These are phyloP conservation scores for Kalaharituber pfeilii DNA, from an alignment of 2,329 filamentous ascomycete species.

Conservation along the genomic window DNA sequence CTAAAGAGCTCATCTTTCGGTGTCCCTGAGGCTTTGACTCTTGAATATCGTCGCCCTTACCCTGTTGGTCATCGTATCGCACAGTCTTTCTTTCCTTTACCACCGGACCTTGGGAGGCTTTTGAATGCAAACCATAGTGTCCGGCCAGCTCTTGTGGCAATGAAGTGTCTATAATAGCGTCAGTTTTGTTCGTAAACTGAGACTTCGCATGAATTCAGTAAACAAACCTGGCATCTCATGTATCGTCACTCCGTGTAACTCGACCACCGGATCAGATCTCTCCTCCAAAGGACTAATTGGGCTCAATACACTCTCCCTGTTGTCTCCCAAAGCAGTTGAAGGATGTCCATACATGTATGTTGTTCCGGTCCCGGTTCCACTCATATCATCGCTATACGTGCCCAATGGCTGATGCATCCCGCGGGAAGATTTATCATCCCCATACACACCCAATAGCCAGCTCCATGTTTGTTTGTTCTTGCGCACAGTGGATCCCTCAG, in stretches of 20 bases:
- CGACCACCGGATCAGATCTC: constrained; percentile 3
- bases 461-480: constrained; percentile 16
- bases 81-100: not conserved
- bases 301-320: not conserved
- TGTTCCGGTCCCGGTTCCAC: not conserved
- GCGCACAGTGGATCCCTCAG: constrained; percentile 6
- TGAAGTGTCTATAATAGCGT: constrained; percentile 5
- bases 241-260: constrained; percentile 8
- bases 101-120: constrained; percentile 1
- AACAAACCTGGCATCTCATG: constrained; percentile 16
- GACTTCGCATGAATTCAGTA: not conserved
- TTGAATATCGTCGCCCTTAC: constrained; percentile 4
- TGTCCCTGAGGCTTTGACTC: not conserved
- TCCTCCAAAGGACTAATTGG: constrained; percentile 6
- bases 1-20: not conserved
- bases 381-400: not conserved
- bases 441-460: constrained; percentile 16
- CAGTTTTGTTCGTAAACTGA: not conserved
- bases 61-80: not conserved
- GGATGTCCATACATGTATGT: constrained; percentile 4
- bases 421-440: constrained; percentile 11
- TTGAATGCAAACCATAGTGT: constrained; percentile 1
- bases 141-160: constrained; percentile 8
- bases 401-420: not conserved
- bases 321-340: constrained; percentile 1